These are phyloP conservation scores for Aspergillus glaucus DNA, from an alignment of 2,329 filamentous ascomycete species.

Conservation along the genomic window DNA sequence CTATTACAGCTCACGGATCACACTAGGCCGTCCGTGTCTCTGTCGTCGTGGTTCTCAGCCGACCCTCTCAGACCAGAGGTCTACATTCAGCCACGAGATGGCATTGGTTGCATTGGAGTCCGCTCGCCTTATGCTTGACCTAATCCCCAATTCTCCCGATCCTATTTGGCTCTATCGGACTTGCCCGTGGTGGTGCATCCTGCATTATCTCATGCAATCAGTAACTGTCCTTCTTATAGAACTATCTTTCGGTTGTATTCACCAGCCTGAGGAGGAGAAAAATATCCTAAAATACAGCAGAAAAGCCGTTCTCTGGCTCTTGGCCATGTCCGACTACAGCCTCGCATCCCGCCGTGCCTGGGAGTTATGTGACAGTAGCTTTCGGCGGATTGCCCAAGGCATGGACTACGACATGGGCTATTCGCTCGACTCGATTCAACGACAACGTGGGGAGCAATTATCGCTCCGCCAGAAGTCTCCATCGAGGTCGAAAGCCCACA, in stretches of 20 bases:
- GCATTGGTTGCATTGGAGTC: slow-evolving; percentile 35
- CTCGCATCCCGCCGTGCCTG: slow-evolving; percentile 37
- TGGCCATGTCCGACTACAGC: slow-evolving; percentile 34
- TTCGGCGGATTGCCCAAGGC: slow-evolving; percentile 30
- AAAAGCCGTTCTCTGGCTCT: slow-evolving; percentile 40
- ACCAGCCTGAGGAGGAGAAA: slow-evolving; percentile 35
- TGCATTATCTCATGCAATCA: slow-evolving; percentile 42
- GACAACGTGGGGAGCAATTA: too few species aligned
- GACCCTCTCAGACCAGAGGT: slow-evolving; percentile 14
- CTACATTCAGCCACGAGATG: slow-evolving; percentile 34
- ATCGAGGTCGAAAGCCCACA: too few species aligned
- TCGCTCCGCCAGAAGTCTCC: too few species aligned
- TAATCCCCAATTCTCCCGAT: slow-evolving; percentile 38
- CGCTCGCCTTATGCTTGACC: slow-evolving; percentile 32
- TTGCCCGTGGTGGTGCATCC: slow-evolving; percentile 40
- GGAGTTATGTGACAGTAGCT: slow-evolving; percentile 32
- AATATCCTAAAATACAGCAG: slow-evolving; percentile 32
- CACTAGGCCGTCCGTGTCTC: slow-evolving; percentile 41
- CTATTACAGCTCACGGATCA: slow-evolving; percentile 40
- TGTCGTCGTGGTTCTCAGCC: slow-evolving; percentile 37
- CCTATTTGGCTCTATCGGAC: slow-evolving; percentile 35
- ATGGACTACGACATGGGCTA: slow-evolving; percentile 32
- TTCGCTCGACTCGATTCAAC: slow-evolving; percentile 6
- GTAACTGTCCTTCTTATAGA: slow-evolving; percentile 41
- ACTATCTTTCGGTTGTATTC: slow-evolving; percentile 38